phyloP scores from a whole-genome alignment of 2,329 filamentous ascomycete species.

The Colletotrichum endophyticum region DNA sequence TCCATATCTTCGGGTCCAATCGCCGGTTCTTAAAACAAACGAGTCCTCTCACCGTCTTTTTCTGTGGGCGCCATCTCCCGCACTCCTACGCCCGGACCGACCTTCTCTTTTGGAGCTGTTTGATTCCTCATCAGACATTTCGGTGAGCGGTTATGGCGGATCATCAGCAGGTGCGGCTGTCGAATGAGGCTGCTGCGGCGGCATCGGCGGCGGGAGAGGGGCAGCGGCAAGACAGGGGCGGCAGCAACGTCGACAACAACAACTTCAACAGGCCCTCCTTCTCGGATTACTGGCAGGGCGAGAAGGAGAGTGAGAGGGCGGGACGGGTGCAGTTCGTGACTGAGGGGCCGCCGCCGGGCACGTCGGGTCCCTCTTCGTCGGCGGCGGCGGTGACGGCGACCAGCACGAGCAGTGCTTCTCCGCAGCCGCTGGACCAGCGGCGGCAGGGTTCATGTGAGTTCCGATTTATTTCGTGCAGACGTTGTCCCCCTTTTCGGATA shows the following conservation, averaged over 20 bases:
- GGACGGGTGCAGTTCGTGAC: constrained; percentile 40
- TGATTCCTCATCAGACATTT: neutral
- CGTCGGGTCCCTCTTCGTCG: constrained; percentile 10
- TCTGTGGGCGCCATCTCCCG: neutral
- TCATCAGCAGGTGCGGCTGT: neutral
- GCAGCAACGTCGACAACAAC: neutral
- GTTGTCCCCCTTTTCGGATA: neutral
- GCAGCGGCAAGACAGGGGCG: neutral
- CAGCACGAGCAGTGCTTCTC: neutral
- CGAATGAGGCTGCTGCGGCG: neutral
- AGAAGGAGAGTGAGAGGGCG: constrained; percentile 39
- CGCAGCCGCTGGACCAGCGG: neutral
- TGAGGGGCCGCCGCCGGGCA: constrained; percentile 26
- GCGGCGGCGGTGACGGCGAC: neutral
- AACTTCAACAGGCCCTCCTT: constrained; percentile 46
- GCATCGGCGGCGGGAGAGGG: neutral
- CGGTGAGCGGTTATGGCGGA: constrained; percentile 4
- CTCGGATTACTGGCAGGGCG: constrained; percentile 50
- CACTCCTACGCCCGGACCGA: neutral
- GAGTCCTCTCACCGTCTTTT: neutral
- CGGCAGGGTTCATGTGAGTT: constrained; percentile 13
- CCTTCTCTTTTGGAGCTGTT: neutral
- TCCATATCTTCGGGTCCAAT: neutral
- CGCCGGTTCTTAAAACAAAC: neutral
- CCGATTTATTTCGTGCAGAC: neutral